Evolutionary conservation across 371 early-diverging fungal genomes (phyloP), one percentile per base, ranked within the genome.

Genomic region (Dichotomocladium elegans): DNA sequence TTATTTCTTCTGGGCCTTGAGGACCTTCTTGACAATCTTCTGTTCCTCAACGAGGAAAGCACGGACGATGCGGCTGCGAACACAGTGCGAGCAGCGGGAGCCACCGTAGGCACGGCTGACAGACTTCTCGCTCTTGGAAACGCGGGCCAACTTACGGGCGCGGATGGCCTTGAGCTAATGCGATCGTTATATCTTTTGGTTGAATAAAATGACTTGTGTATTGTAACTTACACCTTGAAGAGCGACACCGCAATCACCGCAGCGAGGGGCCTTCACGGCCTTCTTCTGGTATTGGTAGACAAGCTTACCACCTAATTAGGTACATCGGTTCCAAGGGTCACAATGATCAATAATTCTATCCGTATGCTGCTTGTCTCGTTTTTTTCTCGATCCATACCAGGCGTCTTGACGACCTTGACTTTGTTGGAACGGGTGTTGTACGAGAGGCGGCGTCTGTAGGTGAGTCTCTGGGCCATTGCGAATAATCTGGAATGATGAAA

Each of bases 391-490:
- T 4, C 25, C 43, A 10, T 69, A 86, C 92, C 96, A 66, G 98
- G 98, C 64, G 98, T 96, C 93, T 96, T 96, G 77, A 92, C 89
- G 68, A 92, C 83, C 64, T 86, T 81, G 77, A 88, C 87, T 80
- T 93, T 86, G 94, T 98, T 98, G 69, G 95, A 95, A 76, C 89
- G 89, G 77, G 98, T 98, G 93, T 96, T 96, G 93, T 96, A 98
- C 65, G 96, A 94, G 65, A 93, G 83, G 68, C 95, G 90, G 64
- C 97, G 90, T 75, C 96, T 87, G 88, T 97, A 98, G 52, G 92
- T 94, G 60, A 96, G 86, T 81, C 98, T 92, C 80, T 95, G 95
- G 72, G 76, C 85, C 87, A 86, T 86, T 74, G 64, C 67, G 60
- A 56, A 51, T 19, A 25, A 41, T 48, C 49, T 48, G 26, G 31